Base-by-base conservation (phyloP, 345 rosid species). In the Punica granatum region DNA sequence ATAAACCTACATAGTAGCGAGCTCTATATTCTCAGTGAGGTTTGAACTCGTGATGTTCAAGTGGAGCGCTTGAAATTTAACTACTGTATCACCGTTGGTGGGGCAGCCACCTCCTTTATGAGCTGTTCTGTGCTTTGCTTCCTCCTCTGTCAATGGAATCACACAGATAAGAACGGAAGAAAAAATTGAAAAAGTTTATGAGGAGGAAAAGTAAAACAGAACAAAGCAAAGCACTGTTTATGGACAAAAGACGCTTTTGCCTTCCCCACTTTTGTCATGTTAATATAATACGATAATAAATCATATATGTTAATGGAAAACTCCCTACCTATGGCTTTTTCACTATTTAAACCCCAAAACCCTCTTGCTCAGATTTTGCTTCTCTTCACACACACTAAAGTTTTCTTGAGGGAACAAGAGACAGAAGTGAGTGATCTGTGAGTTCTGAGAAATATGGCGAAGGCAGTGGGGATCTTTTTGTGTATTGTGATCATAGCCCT, bases 401-500 rank as follows among this genome's bases (percentile, higher is more conserved):
- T 12, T 56, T 56, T 56, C 61, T n/a, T 7, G 58, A 51, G 58
- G 7, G 58, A 51, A 23, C 58, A n/a, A 49, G 56, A 6, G 28
- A 23, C 11, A 6, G 58, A 26, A 37, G 41, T 37, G 61, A 26
- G 33, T 2, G 33, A 2, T 13, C 1, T n/a, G 58, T 51, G 58
- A 5, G 30, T 18, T 25, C 28, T n/a, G 58, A 19, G 58, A 25
- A 30, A 56, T 10, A 90, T 90, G 98, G 69, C 74, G n/a, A 90
- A 77, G 70, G 59, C 82, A 0, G 85, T 78, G 61, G 94, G 94
- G 32, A 69, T 85, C 72, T 69, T 93, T 33, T 81, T 85, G 78
- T 93, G 97, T 76, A 78, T 93, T 44, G 32, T 93, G 80, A 80
- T 93, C 31, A 87, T 93, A 21, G 89, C 76, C 58, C 78, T 93